Base-by-base conservation (phyloP, 345 rosid genomes). In the Hibiscus syriacus region DNA sequence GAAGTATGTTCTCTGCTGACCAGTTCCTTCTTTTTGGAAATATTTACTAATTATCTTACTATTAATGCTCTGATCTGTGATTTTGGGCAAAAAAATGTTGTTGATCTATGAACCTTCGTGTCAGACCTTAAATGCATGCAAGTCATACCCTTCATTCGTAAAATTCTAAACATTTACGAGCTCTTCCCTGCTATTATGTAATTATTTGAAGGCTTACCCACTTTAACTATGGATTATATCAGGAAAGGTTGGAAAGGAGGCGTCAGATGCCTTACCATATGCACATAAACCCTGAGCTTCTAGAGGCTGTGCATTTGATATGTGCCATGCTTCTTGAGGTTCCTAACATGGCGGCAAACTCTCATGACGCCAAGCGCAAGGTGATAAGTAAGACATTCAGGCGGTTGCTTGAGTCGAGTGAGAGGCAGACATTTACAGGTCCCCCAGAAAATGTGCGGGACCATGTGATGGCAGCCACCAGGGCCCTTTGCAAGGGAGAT, bases 291-390 rank as follows among this genome's bases (percentile, higher is more conserved):
- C 96, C 90, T 19, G 98, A 90, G 81, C 92, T 90, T 58, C 84
- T 92, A 13, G 97, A 92, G 73, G 92, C 97, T 63, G 92, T 88
- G 60, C 97, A 92, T 78, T 87, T 92, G 64, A 85, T 82, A 14
- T 87, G 96, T 71, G 96, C 98, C 45, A 90, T 92, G 97, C 90
- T 92, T 16, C 88, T 92, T 26, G 98, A 92, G 79, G 95, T 92
- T 63, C 92, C 98, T 14, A 85, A 84, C 86, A 88, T 90, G 88
- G 96, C 97, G 60, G 96, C 93, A 46, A 85, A 81, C 73, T 76
- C 73, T 38, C 86, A 80, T 32, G 90, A 86, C 62, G 80, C 78
- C 29, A 86, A 80, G 71, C 84, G 87, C 66, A 88, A 55, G 81
- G 80, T 92, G 70, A 87, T 90, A 45, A 92, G 98, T 78, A 90